These are phyloP conservation scores for Echeveria elegans DNA, from an alignment of 164 flowering plant genomes.

Conservation along the genomic window DNA sequence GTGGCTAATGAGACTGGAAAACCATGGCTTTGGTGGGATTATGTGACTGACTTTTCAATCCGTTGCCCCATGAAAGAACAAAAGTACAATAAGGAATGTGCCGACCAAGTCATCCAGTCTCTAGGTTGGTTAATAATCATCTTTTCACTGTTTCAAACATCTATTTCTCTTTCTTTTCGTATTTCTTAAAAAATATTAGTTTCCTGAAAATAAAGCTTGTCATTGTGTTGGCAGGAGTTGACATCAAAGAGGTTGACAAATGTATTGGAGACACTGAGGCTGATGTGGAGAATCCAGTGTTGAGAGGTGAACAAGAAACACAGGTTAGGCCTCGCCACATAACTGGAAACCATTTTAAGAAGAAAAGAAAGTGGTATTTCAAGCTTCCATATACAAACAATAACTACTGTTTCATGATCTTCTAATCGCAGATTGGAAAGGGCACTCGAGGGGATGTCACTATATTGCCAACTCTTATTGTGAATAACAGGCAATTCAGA, in stretches of 20 bases:
- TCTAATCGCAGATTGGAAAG: slow-evolving; percentile 55
- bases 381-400: no score
- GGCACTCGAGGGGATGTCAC: slow-evolving; percentile 95
- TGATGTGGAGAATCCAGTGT: slow-evolving; percentile 66
- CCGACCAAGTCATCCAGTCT: slow-evolving; percentile 65
- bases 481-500: slow-evolving; percentile 85
- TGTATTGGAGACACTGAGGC: slow-evolving; percentile 83
- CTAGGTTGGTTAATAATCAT: slow-evolving; percentile 44
- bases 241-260: slow-evolving; percentile 51
- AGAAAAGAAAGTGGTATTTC: background rate
- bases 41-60: slow-evolving; percentile 83
- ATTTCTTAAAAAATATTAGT: no score
- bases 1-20: slow-evolving; percentile 77
- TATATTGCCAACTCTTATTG: slow-evolving; percentile 88
- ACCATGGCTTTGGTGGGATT: slow-evolving; percentile 99
- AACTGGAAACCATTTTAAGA: background rate
- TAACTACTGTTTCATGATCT: background rate
- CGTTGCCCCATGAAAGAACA: slow-evolving; percentile 95
- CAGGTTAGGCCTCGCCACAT: slow-evolving; percentile 39
- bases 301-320: slow-evolving; percentile 75
- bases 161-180: slow-evolving; percentile 23
- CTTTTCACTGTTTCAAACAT: background rate
- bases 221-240: slow-evolving; percentile 33
- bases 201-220: background rate
- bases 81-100: slow-evolving; percentile 79